phyloP scores from a whole-genome alignment of 805 yeast genomes.

The Ascoidea rubescens region DNA sequence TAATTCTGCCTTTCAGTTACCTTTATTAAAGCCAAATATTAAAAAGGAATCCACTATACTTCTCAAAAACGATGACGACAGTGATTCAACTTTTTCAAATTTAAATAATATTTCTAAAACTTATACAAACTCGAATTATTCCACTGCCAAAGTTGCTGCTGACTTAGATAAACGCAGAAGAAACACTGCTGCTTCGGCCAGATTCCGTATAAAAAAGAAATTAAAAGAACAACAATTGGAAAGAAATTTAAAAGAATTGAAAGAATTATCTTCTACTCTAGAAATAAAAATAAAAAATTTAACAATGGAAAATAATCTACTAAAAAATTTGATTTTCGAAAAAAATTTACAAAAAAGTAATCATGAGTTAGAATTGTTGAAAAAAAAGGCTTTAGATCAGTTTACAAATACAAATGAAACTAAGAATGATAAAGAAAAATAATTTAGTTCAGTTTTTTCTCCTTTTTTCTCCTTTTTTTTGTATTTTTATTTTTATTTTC shows the following conservation, averaged over 20 bases:
- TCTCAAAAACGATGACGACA: too few species aligned
- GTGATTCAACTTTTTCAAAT: too few species aligned
- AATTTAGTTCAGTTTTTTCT: background rate
- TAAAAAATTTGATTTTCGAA: conserved; percentile 73
- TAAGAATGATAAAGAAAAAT: background rate
- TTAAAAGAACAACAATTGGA: conserved; percentile 87
- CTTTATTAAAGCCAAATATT: background rate
- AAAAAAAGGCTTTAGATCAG: conserved; percentile 26
- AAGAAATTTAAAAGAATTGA: conserved; percentile 54
- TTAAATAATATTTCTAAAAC: background rate
- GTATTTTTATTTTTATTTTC: too few species aligned
- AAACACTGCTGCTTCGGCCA: conserved; percentile 89
- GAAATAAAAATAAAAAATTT: conserved; percentile 69
- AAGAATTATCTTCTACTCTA: conserved; percentile 47
- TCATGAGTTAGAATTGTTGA: conserved; percentile 35
- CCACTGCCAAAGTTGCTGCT: conserved; percentile 11
- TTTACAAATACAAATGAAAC: background rate
- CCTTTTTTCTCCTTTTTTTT: too few species aligned
- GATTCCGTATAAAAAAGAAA: conserved; percentile 88
- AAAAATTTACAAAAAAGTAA: conserved; percentile 45
- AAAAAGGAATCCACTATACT: background rate
- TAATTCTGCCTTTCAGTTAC: background rate
- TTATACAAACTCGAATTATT: background rate
- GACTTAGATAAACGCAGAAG: conserved; percentile 68
- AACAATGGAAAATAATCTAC: conserved; percentile 85